phyloP scores from a whole-genome alignment of 192 early-diverging fungal species.

The Podochytrium sp. region DNA sequence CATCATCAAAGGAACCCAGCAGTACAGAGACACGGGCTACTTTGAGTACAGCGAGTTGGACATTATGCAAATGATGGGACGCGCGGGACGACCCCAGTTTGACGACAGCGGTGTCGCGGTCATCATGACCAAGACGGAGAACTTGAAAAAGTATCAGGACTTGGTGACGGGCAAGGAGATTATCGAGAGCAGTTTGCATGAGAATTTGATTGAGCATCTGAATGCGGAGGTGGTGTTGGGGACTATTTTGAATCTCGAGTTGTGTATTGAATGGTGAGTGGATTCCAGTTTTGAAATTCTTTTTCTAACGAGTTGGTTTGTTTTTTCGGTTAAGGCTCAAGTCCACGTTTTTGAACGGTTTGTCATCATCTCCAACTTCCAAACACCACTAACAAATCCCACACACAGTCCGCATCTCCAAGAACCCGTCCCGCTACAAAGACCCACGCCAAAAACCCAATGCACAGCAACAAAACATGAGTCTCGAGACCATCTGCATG shows the following conservation, averaged over 20 bases:
- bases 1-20: conserved; percentile 69
- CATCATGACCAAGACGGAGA: conserved; percentile 58
- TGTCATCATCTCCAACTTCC: neutral
- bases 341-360: conserved; percentile 60
- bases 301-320: neutral
- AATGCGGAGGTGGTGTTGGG: conserved; percentile 57
- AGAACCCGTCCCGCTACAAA: conserved; percentile 55
- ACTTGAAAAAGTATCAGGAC: conserved; percentile 49
- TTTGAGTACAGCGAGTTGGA: conserved; percentile 64
- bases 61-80: conserved; percentile 76
- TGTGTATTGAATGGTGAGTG: conserved; percentile 50
- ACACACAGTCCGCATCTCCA: conserved; percentile 47
- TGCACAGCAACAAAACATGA: conserved; percentile 22
- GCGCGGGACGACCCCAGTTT: conserved; percentile 77
- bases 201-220: conserved; percentile 64
- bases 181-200: conserved; percentile 71
- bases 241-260: conserved; percentile 36
- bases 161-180: conserved; percentile 61
- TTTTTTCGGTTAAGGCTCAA: conserved; percentile 47
- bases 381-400: neutral
- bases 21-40: conserved; percentile 44
- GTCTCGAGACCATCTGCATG: conserved; percentile 48
- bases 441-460: conserved; percentile 30
- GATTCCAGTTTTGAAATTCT: neutral
- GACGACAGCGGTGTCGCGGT: conserved; percentile 68